Base-by-base conservation (phyloP, 164 flowering plant species). In the Houttuynia cordata region DNA sequence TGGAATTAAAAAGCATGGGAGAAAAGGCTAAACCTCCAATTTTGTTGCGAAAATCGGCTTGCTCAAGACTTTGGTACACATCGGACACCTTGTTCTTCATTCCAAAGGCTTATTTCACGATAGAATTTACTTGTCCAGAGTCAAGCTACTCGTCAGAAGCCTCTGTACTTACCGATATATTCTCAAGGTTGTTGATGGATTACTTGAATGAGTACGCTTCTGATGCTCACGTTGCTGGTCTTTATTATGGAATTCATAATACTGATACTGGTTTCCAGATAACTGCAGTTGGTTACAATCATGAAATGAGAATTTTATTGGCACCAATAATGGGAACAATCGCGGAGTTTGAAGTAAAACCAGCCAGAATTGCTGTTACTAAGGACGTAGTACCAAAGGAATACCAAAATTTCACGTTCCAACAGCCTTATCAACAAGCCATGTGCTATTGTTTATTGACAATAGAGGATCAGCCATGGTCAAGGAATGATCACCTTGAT, bases 151-250 rank as follows among this genome's bases (percentile, higher is more conserved):
- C 96, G 37, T 93, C 96, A 54, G 95, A 86, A 70, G 77, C 92
- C 34, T 85, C 72, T 68, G 89, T 88, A 57, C 85, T 93, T 50
- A 83, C 92, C 57, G 74, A 76, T 24, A 77, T 93, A 54, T 93
- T 90, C 65, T 73, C 92, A 0, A 81, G 80, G 59, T 64, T 93
- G 65, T 67, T 93, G 59, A 81, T 77, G 83, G 99, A 93, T 74
- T 86, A 90, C 76, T 74, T 93, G 84, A 93, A 90, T 86, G 99
- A 93, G 81, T 88, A 82, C 75, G 98, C 97, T 58, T 93, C 87
- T 68, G 83, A 89, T 79, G 98, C 98, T 62, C 82, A 84, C 73
- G 86, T 89, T 76, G 98, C 98, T 75, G 96, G 97, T 67, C 86
- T 93, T 52, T 72, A 82, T 62, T 93, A 93, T 74, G 74, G 68